Evolutionary conservation across 2,329 filamentous ascomycete genomes (phyloP), one percentile per base, ranked within the genome.

Genomic region (Beauveria brongniartii): DNA sequence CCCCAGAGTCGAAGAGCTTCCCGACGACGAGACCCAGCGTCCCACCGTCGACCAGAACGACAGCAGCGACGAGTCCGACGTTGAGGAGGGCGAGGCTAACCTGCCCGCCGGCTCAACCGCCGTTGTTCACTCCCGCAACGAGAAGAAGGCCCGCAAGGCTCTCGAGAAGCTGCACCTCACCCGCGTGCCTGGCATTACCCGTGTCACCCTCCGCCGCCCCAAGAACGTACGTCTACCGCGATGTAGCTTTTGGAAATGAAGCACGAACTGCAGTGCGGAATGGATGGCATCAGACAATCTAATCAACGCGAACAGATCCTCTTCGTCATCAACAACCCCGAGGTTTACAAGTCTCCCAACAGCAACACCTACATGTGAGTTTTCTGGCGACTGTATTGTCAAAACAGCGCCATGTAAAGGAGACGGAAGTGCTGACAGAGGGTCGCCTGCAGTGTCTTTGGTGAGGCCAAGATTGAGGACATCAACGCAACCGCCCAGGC

Each of bases 71-170:
- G 88, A 91, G 69, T 90, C 88, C 69, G 90, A 91, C 71, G 87
- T 83, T 69, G 92, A 94, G 71, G 89, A 89, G 70, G 87, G 84
- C 70, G 92, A 94, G 77, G 87, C 85, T 65, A 85, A 85, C 69
- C 75, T 84, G 68, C 91, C 93, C 75, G 88, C 90, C 69, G 94
- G 93, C 74, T 90, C 92, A 73, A 86, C 89, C 67, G 89, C 93
- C 73, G 86, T 94, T 71, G 88, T 99, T 74, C 93, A 97, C 86
- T 96, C 91, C 75, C 92, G 94, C 79, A 97, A 97, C 82, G 94
- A 99, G 89, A 99, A 99, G 90, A 99, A 99, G 88, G 95, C 94
- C 72, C 89, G 94, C 81, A 99, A 99, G 87, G 92, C 92, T 73
- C 96, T 99, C 76, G 90, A 92, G 78, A 99, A 99, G 88, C 87